These are phyloP conservation scores for Halenospora varia DNA, from an alignment of 495 filamentous ascomycete species.

Conservation along the genomic window DNA sequence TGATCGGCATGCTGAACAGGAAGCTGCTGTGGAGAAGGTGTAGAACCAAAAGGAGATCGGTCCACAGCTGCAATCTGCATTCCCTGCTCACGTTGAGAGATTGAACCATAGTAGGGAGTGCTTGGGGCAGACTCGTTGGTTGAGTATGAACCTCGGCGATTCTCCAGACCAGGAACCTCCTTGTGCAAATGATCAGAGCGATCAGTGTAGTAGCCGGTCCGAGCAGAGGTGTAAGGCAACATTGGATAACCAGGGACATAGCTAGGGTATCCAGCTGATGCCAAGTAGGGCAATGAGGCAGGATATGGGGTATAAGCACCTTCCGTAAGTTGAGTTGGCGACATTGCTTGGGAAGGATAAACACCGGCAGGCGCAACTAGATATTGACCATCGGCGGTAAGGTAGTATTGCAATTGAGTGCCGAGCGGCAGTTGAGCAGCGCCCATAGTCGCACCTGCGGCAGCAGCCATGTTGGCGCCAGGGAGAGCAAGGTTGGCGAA, in stretches of 20 bases:
- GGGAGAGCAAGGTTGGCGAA: slow-evolving; percentile 38
- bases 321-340: slow-evolving; percentile 13
- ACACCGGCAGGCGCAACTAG: slow-evolving; percentile 29
- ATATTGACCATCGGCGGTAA: slow-evolving; percentile 32
- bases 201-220: slow-evolving; percentile 28
- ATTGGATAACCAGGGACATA: slow-evolving; percentile 33
- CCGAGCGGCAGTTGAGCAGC: slow-evolving; percentile 23
- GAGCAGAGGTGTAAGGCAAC: slow-evolving; percentile 46
- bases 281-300: slow-evolving; percentile 19
- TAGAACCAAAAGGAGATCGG: slow-evolving; percentile 56
- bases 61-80: slow-evolving; percentile 53
- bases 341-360: slow-evolving; percentile 22
- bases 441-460: slow-evolving; percentile 20
- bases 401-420: slow-evolving; percentile 28
- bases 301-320: slow-evolving; percentile 22
- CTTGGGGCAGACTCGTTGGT: slow-evolving; percentile 65
- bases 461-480: slow-evolving; percentile 27
- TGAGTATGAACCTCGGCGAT: slow-evolving; percentile 61
- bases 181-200: slow-evolving; percentile 33
- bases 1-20: slow-evolving; percentile 34
- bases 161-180: slow-evolving; percentile 54
- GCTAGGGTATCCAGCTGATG: slow-evolving; percentile 30
- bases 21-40: slow-evolving; percentile 62
- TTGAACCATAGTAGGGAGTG: slow-evolving; percentile 54
- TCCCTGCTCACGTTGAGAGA: slow-evolving; percentile 46